Percentiles rank a stretch among this genome's conserved stretches.
Conservation (phyloP, 2,329 filamentous ascomycete species). For the Xenoacremonium recifei region DNA sequence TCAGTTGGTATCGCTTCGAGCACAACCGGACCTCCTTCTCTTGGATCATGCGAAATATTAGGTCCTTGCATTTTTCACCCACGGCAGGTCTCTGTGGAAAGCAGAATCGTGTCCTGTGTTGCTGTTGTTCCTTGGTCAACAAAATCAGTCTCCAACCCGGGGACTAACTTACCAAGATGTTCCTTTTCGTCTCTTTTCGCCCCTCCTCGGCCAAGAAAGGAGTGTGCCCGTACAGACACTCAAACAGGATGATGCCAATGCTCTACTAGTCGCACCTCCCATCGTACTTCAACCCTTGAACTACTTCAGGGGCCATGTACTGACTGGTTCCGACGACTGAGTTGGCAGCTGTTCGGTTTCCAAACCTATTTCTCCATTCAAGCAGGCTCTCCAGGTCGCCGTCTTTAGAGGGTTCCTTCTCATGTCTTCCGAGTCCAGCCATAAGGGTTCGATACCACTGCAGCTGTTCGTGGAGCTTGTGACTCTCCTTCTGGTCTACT, state of each 20-base stretch:
- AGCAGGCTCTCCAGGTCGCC: slow-evolving; percentile 47
- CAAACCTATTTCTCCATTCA: slow-evolving; percentile 66
- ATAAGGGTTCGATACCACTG: slow-evolving; percentile 31
- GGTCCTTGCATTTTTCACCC: slow-evolving; percentile 70
- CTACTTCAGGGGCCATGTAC: slow-evolving; percentile 72
- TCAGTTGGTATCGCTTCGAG: slow-evolving; percentile 69
- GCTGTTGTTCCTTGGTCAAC: slow-evolving; percentile 41
- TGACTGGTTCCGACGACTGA: slow-evolving; percentile 94
- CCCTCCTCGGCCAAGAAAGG: slow-evolving; percentile 81
- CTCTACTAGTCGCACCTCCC: slow-evolving; percentile 97
- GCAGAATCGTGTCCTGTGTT: slow-evolving; percentile 66
- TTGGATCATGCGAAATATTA: slow-evolving; percentile 70
- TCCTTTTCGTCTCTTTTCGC: slow-evolving; percentile 79
- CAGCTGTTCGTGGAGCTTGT: slow-evolving; percentile 34
- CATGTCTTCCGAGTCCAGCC: slow-evolving; percentile 31
- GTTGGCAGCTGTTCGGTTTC: slow-evolving; percentile 71
- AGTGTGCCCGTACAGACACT: slow-evolving; percentile 90
- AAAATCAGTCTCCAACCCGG: neutral
- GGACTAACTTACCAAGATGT: slow-evolving; percentile 65
- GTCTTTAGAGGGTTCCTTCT: slow-evolving; percentile 28
- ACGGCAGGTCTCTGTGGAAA: slow-evolving; percentile 69
- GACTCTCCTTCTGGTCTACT: slow-evolving; percentile 59
- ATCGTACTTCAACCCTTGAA: slow-evolving; percentile 64
- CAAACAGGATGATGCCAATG: slow-evolving; percentile 88
- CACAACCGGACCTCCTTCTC: slow-evolving; percentile 76